These are phyloP conservation scores for Olyra latifolia DNA, from an alignment of 176 grass and related monocot genomes.

Conservation along the genomic window DNA sequence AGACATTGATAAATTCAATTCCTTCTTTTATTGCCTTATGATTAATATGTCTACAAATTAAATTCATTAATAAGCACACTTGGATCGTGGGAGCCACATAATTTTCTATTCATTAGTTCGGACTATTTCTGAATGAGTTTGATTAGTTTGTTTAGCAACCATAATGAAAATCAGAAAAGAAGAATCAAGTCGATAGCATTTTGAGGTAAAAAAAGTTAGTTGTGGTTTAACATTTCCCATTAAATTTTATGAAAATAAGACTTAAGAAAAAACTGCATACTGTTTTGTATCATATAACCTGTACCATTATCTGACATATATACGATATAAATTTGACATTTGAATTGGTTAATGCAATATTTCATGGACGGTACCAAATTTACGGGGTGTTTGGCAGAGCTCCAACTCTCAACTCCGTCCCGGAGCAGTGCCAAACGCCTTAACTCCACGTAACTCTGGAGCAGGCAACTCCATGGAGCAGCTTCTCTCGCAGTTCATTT, in stretches of 20 bases:
- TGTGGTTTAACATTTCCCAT: background rate
- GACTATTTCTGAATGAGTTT: background rate
- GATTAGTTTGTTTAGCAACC: background rate
- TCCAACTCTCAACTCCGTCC: no score
- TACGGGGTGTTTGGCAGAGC: no score
- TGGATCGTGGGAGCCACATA: background rate
- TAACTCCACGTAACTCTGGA: no score
- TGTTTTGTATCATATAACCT: background rate
- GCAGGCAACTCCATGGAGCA: no score
- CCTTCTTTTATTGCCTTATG: background rate
- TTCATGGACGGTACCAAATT: background rate
- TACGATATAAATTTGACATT: background rate
- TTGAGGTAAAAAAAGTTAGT: background rate
- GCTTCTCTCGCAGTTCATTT: no score
- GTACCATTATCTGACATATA: background rate
- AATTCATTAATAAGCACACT: background rate
- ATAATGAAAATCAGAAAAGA: background rate
- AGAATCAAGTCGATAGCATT: background rate
- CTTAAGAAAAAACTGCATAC: background rate
- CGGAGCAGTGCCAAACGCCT: no score
- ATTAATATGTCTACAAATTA: background rate
- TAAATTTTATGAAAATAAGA: background rate
- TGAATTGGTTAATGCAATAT: constrained; percentile 9
- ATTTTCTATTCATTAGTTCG: background rate
- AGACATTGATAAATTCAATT: background rate